Evolutionary conservation across 306 rosid genomes (phyloP), one percentile per base, ranked within the genome.

Genomic region (Rosa multiflora): DNA sequence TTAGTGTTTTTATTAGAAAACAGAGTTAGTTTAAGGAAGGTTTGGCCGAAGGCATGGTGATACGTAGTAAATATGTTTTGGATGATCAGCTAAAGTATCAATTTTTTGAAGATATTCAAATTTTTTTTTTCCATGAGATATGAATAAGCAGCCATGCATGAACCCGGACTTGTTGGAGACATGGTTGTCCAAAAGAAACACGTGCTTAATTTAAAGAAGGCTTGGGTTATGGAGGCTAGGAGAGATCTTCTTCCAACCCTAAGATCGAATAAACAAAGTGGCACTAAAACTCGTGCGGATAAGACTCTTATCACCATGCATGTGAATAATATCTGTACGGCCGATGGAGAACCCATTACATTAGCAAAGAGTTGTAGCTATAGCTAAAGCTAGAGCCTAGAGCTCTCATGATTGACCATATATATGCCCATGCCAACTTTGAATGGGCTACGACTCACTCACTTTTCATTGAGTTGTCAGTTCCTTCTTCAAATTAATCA

Each of bases 361-460:
- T 15, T 64, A 29, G 21, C 70, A 64, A 20, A 35, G 44, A 64
- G 44, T 35, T 64, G 40, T 61, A 61, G 67, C 14, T 32, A 5
- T 64, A 64, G 21, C 67, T 61, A 61, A 15, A 61, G 39, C 59
- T 53, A 20, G 61, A 6, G 3, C 67, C 59, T 53, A 20, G 61
- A 6, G 3, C 67, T 59, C 67, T 14, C 43, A 59, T 75, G 29
- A 11, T 11, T 48, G 58, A 8, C 29, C 75, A 55, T 78, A 56
- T 35, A 53, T 20, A 67, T 18, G 79, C 89, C 90, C 94, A 88
- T 89, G 62, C 87, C 79, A 68, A 71, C 68, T 67, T 74, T 63
- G 84, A 64, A 88, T 85, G 90, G 92, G 91, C 58, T 42, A 40
- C 73, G 58, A 66, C 61, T 21, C 75, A 67, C 78, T 74, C 37